Evolutionary conservation across 805 yeast genomes (phyloP), one percentile per base, ranked within the genome.

Genomic region (Metschnikowia continentalis): DNA sequence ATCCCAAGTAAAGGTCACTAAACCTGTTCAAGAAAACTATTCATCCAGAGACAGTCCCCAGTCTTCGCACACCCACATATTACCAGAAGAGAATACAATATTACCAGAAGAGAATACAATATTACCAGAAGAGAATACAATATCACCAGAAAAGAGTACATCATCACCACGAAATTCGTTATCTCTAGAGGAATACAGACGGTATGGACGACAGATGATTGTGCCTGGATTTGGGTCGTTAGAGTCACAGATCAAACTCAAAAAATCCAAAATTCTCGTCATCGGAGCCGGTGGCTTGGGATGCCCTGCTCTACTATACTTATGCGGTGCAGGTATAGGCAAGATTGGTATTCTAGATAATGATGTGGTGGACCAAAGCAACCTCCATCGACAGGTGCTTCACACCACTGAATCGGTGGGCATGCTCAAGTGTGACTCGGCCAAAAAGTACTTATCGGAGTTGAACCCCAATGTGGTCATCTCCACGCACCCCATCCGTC

Each of bases 211-310:
- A 48, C 99, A 94, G 62, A 86, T 94, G 92, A 82, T 91, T 23
- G 97, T 94, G 1, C 94, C 96, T 2, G 86, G 81, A 51, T 74
- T 90, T 46, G 89, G 90, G 8, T 64, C 75, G 1, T 53, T 68
- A 1, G 47, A 69, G 3, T 51, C 67, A 1, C 99, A 94, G 64
- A 47, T 77, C 6, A 71, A 68, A 40, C 67, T 94, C 43, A 84
- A 83, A 55, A 57, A 66, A 0, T 52, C 92, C 2, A 79, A 73
- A 47, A 79, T 91, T 0, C 67, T 92, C 23, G 91, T 94, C 0
- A 77, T 94, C 6, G 99, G 99, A 1, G 97, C 97, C 0, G 99
- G 99, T 10, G 99, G 99, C 0, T 74, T 94, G 6, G 98, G 99
- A 0, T 86, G 95, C 58, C 97, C 99, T 0, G 95, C 95, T 0